Conservation (phyloP, 257 asterid genomes). For the Scutellaria galericulata region DNA sequence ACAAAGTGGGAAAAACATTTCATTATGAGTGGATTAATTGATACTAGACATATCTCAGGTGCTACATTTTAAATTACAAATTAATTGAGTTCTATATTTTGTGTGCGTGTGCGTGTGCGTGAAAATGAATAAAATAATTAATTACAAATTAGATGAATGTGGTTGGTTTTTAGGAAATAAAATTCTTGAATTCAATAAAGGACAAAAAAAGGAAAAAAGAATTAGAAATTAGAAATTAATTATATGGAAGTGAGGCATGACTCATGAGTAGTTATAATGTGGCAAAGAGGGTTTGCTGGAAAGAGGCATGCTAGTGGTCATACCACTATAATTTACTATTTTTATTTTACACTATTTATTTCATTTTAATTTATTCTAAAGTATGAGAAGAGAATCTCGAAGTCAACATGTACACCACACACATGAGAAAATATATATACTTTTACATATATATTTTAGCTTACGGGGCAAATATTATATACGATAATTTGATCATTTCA, state of each 20-base stretch:
- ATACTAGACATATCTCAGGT: slow-evolving; percentile 27
- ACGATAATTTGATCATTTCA: too few species aligned
- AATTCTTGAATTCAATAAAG: slow-evolving; percentile 26
- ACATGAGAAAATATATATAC: too few species aligned
- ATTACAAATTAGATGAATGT: slow-evolving; percentile 26
- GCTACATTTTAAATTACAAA: neutral
- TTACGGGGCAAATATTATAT: too few species aligned
- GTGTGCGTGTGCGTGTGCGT: neutral
- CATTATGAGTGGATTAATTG: neutral
- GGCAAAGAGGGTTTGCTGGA: slow-evolving; percentile 48
- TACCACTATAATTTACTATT: slow-evolving; percentile 37
- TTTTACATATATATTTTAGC: too few species aligned
- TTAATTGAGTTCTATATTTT: neutral
- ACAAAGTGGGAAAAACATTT: neutral
- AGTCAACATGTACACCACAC: slow-evolving; percentile 18
- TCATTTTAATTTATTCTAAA: too few species aligned
- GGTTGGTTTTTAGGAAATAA: slow-evolving; percentile 27
- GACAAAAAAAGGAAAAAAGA: slow-evolving; percentile 35
- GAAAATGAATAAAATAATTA: too few species aligned
- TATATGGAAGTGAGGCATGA: slow-evolving; percentile 53
- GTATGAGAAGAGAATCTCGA: neutral
- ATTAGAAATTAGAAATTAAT: slow-evolving; percentile 22
- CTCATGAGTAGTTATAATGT: slow-evolving; percentile 41
- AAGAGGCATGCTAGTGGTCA: slow-evolving; percentile 48
- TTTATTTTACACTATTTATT: slow-evolving; percentile 1